phyloP scores from a whole-genome alignment of 1,284 basidiomycete species.

The Microbotryum scabiosae region DNA sequence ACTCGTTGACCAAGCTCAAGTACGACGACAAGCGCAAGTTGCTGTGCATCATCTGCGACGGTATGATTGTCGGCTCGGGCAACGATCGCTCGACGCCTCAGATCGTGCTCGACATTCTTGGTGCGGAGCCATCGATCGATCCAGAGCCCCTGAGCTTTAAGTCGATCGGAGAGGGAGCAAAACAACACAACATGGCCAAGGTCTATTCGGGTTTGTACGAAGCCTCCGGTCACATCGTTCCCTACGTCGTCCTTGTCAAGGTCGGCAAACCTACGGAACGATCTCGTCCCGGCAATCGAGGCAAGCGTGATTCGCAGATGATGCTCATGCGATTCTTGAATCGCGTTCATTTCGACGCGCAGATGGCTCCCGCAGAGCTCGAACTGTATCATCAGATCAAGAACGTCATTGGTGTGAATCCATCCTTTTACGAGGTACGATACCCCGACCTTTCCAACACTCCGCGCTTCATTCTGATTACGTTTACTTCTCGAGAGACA shows the following conservation, averaged over 20 bases:
- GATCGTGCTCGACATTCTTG: constrained; percentile 93
- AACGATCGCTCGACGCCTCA: constrained; percentile 46
- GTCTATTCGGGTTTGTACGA: constrained; percentile 96
- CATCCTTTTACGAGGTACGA: constrained; percentile 77
- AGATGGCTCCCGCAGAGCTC: constrained; percentile 93
- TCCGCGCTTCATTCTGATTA: not conserved
- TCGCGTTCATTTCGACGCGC: constrained; percentile 89
- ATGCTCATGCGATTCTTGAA: constrained; percentile 95
- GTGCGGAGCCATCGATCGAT: constrained; percentile 83
- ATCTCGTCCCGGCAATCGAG: constrained; percentile 85
- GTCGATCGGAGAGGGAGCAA: constrained; percentile 85
- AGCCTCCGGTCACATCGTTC: constrained; percentile 87
- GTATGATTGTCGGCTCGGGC: constrained; percentile 91
- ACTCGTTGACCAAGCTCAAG: constrained; percentile 85
- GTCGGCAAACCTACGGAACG: constrained; percentile 92
- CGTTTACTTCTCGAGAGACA: not conserved
- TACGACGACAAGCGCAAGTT: constrained; percentile 99
- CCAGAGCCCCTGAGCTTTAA: constrained; percentile 92
- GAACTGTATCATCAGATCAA: constrained; percentile 99
- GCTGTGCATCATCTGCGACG: constrained; percentile 90
- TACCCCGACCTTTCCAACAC: too few relatives aligned
- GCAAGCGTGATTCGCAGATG: constrained; percentile 95
- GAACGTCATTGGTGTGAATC: constrained; percentile 98
- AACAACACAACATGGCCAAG: constrained; percentile 97
- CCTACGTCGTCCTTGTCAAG: constrained; percentile 72